Percentiles rank a stretch among this genome's conserved stretches.
These are phyloP conservation scores for Globisporangium radiosum DNA, from an alignment of 352 stramenopile species.

Conservation along the genomic window DNA sequence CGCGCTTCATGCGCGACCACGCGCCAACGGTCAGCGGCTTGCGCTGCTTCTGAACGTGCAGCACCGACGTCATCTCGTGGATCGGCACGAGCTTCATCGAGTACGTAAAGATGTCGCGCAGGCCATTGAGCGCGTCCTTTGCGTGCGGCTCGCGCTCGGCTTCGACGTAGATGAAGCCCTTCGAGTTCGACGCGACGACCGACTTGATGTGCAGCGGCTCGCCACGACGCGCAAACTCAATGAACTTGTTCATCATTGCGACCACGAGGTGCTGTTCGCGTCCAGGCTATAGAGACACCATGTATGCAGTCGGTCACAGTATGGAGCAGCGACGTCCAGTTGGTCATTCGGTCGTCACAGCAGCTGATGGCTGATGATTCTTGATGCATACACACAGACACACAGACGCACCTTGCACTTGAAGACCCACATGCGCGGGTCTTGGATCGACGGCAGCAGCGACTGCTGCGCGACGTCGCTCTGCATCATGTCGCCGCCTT, in stretches of 20 bases:
- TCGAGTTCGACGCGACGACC: slow-evolving; percentile 81
- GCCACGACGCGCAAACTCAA: slow-evolving; percentile 78
- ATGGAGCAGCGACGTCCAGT: not conserved
- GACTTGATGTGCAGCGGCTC: slow-evolving; percentile 84
- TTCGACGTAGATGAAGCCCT: slow-evolving; percentile 88
- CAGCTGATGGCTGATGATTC: not conserved
- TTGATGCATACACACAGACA: no score
- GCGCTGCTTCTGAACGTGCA: slow-evolving; percentile 80
- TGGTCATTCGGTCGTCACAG: not conserved
- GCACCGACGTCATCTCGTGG: slow-evolving; percentile 87
- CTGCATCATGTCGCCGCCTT: slow-evolving; percentile 76
- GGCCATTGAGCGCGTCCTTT: slow-evolving; percentile 77
- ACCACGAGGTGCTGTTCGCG: slow-evolving; percentile 84
- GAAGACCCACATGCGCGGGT: slow-evolving; percentile 88
- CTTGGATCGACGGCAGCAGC: slow-evolving; percentile 82
- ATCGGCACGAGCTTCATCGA: slow-evolving; percentile 87
- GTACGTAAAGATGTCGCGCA: slow-evolving; percentile 82
- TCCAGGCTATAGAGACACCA: slow-evolving; percentile 30
- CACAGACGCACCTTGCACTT: slow-evolving; percentile 70
- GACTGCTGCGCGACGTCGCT: slow-evolving; percentile 85
- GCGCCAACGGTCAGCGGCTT: slow-evolving; percentile 73
- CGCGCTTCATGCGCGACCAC: slow-evolving; percentile 84
- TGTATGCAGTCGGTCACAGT: not conserved
- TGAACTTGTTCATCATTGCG: slow-evolving; percentile 88
- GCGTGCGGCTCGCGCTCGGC: slow-evolving; percentile 80